Percentiles rank a stretch among this genome's conserved stretches.
phyloP scores from a whole-genome alignment of 129 eudicot species.

The Gnaphalium uliginosum region DNA sequence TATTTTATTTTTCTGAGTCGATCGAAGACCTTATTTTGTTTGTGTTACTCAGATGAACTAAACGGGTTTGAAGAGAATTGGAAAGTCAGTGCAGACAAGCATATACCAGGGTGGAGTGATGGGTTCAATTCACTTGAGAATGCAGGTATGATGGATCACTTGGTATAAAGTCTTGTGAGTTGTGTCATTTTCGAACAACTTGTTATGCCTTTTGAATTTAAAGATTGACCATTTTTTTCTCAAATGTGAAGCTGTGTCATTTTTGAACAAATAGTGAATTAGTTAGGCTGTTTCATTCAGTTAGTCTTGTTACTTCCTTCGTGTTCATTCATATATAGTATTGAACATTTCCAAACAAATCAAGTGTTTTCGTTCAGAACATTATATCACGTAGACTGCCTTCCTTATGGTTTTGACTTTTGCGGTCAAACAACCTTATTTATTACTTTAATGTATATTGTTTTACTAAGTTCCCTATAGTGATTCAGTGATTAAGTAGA shows the following conservation, averaged over 20 bases:
- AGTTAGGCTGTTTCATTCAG: too few relatives aligned
- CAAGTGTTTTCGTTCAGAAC: background rate
- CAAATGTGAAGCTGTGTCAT: background rate
- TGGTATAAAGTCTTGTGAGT: background rate
- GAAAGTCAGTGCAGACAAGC: constrained; percentile 56
- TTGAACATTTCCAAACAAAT: constrained; percentile 1
- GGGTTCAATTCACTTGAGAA: constrained; percentile 59
- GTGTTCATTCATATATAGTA: background rate
- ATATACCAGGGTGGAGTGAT: constrained; percentile 55
- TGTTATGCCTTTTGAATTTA: background rate
- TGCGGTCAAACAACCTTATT: constrained; percentile 10
- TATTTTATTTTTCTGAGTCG: background rate
- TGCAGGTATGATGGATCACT: constrained; percentile 28
- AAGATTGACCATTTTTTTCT: background rate
- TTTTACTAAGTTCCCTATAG: background rate
- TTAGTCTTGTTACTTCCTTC: background rate
- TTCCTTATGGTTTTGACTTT: background rate
- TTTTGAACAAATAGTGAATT: background rate
- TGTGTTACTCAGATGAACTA: constrained; percentile 49
- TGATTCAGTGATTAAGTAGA: background rate
- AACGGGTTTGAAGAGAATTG: constrained; percentile 55
- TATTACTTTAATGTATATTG: background rate
- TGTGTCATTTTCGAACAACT: too few relatives aligned
- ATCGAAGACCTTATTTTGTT: constrained; percentile 2
- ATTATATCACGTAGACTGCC: background rate